Base-by-base conservation (phyloP, 345 rosid genomes). In the Bruguiera sexangula region DNA sequence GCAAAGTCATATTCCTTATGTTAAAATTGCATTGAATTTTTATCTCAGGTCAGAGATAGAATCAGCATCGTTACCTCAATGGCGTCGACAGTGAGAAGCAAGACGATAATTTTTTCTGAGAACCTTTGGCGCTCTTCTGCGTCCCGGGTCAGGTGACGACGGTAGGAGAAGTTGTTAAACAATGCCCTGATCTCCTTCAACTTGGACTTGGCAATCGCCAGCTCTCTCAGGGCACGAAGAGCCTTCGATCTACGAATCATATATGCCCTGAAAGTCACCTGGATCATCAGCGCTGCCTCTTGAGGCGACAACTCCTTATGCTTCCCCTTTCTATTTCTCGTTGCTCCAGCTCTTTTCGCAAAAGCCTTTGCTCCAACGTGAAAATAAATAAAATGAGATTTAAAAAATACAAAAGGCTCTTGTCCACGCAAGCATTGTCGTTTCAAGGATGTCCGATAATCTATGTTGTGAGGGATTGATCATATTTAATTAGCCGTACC, bases 1-100 rank as follows among this genome's bases (percentile, higher is more conserved):
- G 50, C 18, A 43, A 13, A 13, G 3, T 39, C 13, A 39, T 8
- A 2, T 3, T 9, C 16, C 48, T 9, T 9, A 39, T 2, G 48
- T 39, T 9, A 39, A 39, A 39, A 39, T 39, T 39, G 48, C 48
- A 34, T 8, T 15, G 30, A 61, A 31, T 32, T 7, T 34, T 34
- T 6, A 7, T 34, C 37, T 1, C 9, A 34, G 9, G 9, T 19
- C 3, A 36, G 24, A 62, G 48, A 50, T 9, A 32, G 50, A 11
- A 67, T 48, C 55, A 61, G 7, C 13, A 6, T 6, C 8, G 43
- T 73, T 89, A 96, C 99, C 98, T 96, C 97, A 73, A 90, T 89
- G 84, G 93, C 90, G 77, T 92, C 99, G 71, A 89, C 93, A 0
- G 98, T 89, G 37, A 92, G 98, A 31, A 95, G 97, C 73, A 96